phyloP scores from a whole-genome alignment of 768 basidiomycete genomes.

The Pholiota microspora region DNA sequence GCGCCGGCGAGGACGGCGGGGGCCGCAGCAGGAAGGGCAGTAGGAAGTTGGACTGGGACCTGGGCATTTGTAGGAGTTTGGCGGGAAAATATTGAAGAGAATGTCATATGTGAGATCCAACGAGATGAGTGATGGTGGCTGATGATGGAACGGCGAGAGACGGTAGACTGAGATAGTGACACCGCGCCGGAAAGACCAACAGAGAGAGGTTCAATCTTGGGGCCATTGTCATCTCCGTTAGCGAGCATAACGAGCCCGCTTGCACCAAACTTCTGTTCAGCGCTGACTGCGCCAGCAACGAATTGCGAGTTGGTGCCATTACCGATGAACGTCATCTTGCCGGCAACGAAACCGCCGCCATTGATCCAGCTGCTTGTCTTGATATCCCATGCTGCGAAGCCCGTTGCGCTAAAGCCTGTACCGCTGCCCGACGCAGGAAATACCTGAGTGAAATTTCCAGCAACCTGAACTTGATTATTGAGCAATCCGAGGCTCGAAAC shows the following conservation, averaged over 20 bases:
- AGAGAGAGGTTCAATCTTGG: constrained; percentile 59
- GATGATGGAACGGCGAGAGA: constrained; percentile 26
- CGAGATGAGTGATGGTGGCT: constrained; percentile 17
- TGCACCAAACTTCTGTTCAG: constrained; percentile 65
- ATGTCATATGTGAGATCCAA: constrained; percentile 50
- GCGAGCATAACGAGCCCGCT: constrained; percentile 78
- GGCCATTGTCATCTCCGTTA: constrained; percentile 56
- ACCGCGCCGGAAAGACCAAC: constrained; percentile 47
- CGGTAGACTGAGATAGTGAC: constrained; percentile 15
- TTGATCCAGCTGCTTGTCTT: constrained; percentile 63
- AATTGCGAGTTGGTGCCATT: constrained; percentile 66
- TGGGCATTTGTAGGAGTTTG: constrained; percentile 40
- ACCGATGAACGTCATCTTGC: constrained; percentile 65
- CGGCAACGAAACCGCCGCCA: constrained; percentile 70
- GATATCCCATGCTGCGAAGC: constrained; percentile 78
- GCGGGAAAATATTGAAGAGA: constrained; percentile 46
- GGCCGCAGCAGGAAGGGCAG: constrained; percentile 53
- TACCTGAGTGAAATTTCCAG: constrained; percentile 71
- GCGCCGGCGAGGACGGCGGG: constrained; percentile 83
- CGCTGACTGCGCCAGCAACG: constrained; percentile 64
- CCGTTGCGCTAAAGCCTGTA: constrained; percentile 41
- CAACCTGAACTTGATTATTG: constrained; percentile 55
- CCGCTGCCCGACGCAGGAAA: constrained; percentile 29
- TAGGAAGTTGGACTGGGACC: constrained; percentile 48
- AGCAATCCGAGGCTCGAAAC: constrained; percentile 61